These are phyloP conservation scores for Croton setiger DNA, from an alignment of 441 rosid genomes.

Conservation along the genomic window DNA sequence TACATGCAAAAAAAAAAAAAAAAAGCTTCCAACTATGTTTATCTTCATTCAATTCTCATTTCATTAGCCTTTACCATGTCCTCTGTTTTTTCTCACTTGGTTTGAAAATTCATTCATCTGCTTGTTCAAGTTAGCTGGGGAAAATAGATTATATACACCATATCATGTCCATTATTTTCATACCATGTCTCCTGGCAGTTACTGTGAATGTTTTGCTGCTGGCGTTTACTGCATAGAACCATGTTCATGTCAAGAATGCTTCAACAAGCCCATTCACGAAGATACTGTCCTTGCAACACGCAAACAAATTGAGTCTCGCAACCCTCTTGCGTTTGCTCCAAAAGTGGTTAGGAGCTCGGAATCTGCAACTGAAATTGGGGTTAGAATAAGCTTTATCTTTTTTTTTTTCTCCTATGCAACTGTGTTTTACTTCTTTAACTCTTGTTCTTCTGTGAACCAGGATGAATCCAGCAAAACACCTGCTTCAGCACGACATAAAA, in stretches of 20 bases:
- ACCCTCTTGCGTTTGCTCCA: constrained; percentile 99
- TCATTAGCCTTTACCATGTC: neutral
- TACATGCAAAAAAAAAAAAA: no score
- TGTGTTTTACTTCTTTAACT: constrained; percentile 12
- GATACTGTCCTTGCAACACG: constrained; percentile 97
- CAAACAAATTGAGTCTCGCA: constrained; percentile 95
- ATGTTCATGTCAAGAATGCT: constrained; percentile 94
- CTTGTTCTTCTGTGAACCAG: constrained; percentile 32
- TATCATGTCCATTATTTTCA: neutral
- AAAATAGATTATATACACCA: neutral
- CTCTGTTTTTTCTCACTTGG: neutral
- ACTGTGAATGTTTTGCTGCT: constrained; percentile 99
- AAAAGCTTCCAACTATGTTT: no score
- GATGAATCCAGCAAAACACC: constrained; percentile 91
- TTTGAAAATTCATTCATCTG: neutral
- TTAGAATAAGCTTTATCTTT: constrained; percentile 25
- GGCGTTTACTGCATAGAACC: constrained; percentile 99
- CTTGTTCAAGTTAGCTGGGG: neutral
- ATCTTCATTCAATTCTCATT: neutral
- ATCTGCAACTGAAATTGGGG: constrained; percentile 59
- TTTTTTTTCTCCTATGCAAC: constrained; percentile 14
- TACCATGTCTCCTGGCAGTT: constrained; percentile 41
- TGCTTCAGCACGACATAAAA: constrained; percentile 95
- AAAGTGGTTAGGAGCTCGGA: constrained; percentile 80
- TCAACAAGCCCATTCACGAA: constrained; percentile 96